phyloP scores from a whole-genome alignment of 1,284 basidiomycete species.

The Ustanciosporium gigantosporum region DNA sequence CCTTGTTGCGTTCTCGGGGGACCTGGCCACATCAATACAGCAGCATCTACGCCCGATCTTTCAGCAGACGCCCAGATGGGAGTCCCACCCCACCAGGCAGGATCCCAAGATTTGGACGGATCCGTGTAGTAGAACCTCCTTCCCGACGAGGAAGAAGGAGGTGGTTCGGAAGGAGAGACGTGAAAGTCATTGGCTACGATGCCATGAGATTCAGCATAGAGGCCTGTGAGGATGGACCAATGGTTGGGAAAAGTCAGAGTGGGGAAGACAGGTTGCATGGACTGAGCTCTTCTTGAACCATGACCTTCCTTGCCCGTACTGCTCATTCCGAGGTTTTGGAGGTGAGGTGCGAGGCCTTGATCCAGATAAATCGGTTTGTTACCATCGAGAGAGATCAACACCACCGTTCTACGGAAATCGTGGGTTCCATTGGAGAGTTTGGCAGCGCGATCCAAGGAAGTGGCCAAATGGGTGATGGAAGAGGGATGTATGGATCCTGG shows the following conservation, averaged over 20 bases:
- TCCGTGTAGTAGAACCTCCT: slow-evolving; percentile 42
- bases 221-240: slow-evolving; percentile 63
- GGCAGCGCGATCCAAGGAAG: slow-evolving; percentile 4
- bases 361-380: slow-evolving; percentile 83
- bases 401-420: slow-evolving; percentile 67
- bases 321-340: slow-evolving; percentile 58
- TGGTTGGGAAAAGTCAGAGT: slow-evolving; percentile 77
- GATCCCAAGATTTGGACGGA: slow-evolving; percentile 30
- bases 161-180: not conserved
- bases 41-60: slow-evolving; percentile 14
- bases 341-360: slow-evolving; percentile 76
- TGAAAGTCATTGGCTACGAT: slow-evolving; percentile 89
- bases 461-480: slow-evolving; percentile 1
- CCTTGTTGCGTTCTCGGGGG: slow-evolving; percentile 30
- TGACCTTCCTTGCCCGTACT: not conserved
- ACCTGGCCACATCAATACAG: slow-evolving; percentile 50
- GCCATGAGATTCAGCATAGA: slow-evolving; percentile 66
- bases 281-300: slow-evolving; percentile 3
- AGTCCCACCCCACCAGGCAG: slow-evolving; percentile 37
- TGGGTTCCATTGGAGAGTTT: slow-evolving; percentile 35
- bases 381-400: slow-evolving; percentile 85
- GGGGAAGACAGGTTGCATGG: slow-evolving; percentile 81
- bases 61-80: slow-evolving; percentile 43
- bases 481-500: slow-evolving; percentile 2
- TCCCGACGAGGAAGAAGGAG: not conserved